phyloP scores from a whole-genome alignment of 2,329 filamentous ascomycete species.

The Exophiala alcalophila region DNA sequence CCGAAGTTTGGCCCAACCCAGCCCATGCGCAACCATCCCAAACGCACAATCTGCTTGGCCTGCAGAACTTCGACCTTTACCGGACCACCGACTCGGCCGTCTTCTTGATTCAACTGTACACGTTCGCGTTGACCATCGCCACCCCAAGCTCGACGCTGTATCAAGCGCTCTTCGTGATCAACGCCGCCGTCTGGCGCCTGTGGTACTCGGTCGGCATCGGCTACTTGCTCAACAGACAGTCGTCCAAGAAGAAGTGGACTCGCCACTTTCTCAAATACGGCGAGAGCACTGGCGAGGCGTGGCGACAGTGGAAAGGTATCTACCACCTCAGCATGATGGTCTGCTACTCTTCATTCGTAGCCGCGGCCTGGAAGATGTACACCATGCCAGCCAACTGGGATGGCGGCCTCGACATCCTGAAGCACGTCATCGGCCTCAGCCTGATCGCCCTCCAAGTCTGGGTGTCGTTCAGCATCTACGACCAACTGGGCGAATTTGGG shows the following conservation, averaged over 20 bases:
- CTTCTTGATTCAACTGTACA: slow-evolving; percentile 71
- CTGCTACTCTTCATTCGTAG: slow-evolving; percentile 84
- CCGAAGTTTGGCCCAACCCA: slow-evolving; percentile 20
- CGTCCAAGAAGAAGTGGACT: slow-evolving; percentile 89
- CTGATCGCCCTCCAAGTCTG: slow-evolving; percentile 85
- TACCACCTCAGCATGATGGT: slow-evolving; percentile 91
- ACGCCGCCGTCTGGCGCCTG: slow-evolving; percentile 78
- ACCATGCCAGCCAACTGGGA: slow-evolving; percentile 79
- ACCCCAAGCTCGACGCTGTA: slow-evolving; percentile 74
- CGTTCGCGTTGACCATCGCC: slow-evolving; percentile 68
- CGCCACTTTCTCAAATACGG: slow-evolving; percentile 97
- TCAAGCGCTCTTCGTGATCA: slow-evolving; percentile 74
- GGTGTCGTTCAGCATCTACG: slow-evolving; percentile 90
- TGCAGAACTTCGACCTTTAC: slow-evolving; percentile 82
- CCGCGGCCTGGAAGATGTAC: slow-evolving; percentile 97
- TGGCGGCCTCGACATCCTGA: slow-evolving; percentile 78
- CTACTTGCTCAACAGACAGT: slow-evolving; percentile 79
- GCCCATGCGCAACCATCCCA: slow-evolving; percentile 56
- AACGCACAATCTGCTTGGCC: slow-evolving; percentile 79
- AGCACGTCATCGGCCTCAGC: slow-evolving; percentile 78
- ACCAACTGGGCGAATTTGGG: slow-evolving; percentile 93
- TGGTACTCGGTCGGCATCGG: slow-evolving; percentile 92
- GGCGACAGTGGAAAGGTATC: slow-evolving; percentile 95
- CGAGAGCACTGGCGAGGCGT: slow-evolving; percentile 84
- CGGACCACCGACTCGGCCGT: slow-evolving; percentile 80